phyloP scores from a whole-genome alignment of 257 asterid species.

The Cynanchum wilfordii region DNA sequence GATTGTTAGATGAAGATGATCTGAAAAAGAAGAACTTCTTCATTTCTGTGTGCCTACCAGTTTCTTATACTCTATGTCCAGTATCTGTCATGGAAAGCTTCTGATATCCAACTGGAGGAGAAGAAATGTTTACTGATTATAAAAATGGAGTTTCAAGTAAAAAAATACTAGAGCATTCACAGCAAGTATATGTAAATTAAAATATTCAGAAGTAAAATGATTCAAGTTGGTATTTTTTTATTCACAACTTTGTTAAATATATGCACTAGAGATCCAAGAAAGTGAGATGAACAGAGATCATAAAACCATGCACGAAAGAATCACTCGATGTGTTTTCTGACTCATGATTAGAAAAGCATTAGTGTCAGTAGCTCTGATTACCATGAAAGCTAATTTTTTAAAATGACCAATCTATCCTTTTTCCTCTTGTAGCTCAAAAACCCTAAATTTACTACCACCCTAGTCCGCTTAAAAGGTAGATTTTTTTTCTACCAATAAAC shows the following conservation, averaged over 20 bases:
- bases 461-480: not conserved
- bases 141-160: not conserved
- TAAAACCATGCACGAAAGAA: constrained; percentile 33
- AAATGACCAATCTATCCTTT: constrained; percentile 49
- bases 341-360: constrained; percentile 36
- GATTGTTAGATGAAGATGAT: constrained; percentile 49
- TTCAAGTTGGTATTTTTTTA: not conserved
- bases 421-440: constrained; percentile 7
- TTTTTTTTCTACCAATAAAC: not conserved
- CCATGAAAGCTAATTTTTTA: constrained; percentile 20
- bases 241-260: constrained; percentile 12
- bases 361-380: constrained; percentile 35
- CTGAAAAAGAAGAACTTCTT: constrained; percentile 87
- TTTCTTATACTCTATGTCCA: constrained; percentile 24
- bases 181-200: not conserved
- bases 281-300: constrained; percentile 32
- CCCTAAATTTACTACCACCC: constrained; percentile 16
- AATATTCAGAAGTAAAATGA: constrained; percentile 1
- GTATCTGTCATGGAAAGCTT: constrained; percentile 23
- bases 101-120: constrained; percentile 7
- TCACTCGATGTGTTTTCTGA: constrained; percentile 41
- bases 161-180: constrained; percentile 3
- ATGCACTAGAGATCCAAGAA: constrained; percentile 17
- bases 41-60: constrained; percentile 48
- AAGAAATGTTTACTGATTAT: not conserved